Evolutionary conservation across 768 basidiomycete species (phyloP), one percentile per base, ranked within the genome.

Genomic region (Boletus subparvulus): DNA sequence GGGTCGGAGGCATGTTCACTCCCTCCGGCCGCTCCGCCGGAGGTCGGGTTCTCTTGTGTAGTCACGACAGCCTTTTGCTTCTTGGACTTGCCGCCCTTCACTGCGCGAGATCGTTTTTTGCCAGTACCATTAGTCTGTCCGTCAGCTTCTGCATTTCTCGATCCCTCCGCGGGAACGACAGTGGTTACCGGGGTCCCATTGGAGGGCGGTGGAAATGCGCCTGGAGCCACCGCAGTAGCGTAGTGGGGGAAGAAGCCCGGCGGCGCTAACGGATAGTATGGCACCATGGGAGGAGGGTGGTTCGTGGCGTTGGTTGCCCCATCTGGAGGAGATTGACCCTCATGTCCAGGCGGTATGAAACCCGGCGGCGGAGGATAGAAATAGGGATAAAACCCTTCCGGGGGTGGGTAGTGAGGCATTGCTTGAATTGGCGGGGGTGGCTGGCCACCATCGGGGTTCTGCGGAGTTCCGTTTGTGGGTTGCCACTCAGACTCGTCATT

Each of bases 371-470:
- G 65, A 3, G 78, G 77, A 55, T 77, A 77, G 49, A 70, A 75
- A 52, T 74, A 77, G n/a, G 76, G 74, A 60, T 74, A 78, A 52
- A 77, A 80, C 7, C 75, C 75, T 44, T 78, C 77, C 0, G 78
- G 77, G 2, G 73, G 65, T 1, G 75, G 63, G 47, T 74, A 76
- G 50, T 67, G 58, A 6, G 65, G 46, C 49, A 72, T 55, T 41
- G 68, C 47, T 14, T 59, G 70, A 36, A 72, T 62, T 3, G 70
- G 55, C 8, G 72, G 64, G 12, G 68, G 55, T 30, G 69, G 63
- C 45, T 71, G 65, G 12, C 51, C 28, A n/a, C 36, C 50, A 7
- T 53, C 12, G 28, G 64, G 36, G 40, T 56, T 32, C 52, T 55
- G 67, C 45, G 62, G 59, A 50, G 58, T 48, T 56, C 58, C 67